These are phyloP conservation scores for Thielaviopsis musarum DNA, from an alignment of 2,329 filamentous ascomycete genomes.

Conservation along the genomic window DNA sequence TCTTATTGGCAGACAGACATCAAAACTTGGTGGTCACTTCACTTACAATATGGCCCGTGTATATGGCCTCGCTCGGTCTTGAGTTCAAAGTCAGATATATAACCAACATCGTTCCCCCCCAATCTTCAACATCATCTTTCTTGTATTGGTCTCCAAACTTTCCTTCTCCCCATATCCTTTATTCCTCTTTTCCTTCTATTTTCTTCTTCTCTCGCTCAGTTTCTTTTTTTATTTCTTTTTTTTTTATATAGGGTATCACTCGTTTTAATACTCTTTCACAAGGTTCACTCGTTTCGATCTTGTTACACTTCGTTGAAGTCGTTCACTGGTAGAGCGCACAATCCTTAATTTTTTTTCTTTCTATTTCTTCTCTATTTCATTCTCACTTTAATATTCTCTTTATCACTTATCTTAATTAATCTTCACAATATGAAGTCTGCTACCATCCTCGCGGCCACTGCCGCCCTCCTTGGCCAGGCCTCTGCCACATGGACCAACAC, in stretches of 20 bases:
- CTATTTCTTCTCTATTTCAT: slow-evolving; percentile 13
- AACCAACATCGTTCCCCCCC: neutral
- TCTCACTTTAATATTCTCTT: slow-evolving; percentile 11
- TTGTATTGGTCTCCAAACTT: neutral
- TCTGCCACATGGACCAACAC: slow-evolving; percentile 25
- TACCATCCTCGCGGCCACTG: slow-evolving; percentile 29
- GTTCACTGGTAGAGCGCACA: slow-evolving; percentile 13
- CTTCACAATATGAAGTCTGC: slow-evolving; percentile 32
- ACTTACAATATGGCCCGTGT: neutral
- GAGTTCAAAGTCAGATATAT: neutral
- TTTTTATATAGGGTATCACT: neutral
- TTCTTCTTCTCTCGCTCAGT: slow-evolving; percentile 13
- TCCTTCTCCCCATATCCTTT: neutral
- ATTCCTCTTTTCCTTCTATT: slow-evolving; percentile 6
- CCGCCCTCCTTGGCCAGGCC: slow-evolving; percentile 33
- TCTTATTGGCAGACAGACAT: neutral
- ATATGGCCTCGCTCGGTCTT: neutral
- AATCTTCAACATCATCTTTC: neutral
- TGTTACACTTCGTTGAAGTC: slow-evolving; percentile 13
- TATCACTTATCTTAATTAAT: neutral
- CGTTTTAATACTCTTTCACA: slow-evolving; percentile 9
- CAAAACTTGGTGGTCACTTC: too few relatives aligned
- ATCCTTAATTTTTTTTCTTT: slow-evolving; percentile 19
- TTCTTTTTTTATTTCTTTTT: neutral
- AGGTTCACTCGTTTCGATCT: slow-evolving; percentile 12